phyloP scores from a whole-genome alignment of 495 filamentous ascomycete species.

The Penicillium paxilli region DNA sequence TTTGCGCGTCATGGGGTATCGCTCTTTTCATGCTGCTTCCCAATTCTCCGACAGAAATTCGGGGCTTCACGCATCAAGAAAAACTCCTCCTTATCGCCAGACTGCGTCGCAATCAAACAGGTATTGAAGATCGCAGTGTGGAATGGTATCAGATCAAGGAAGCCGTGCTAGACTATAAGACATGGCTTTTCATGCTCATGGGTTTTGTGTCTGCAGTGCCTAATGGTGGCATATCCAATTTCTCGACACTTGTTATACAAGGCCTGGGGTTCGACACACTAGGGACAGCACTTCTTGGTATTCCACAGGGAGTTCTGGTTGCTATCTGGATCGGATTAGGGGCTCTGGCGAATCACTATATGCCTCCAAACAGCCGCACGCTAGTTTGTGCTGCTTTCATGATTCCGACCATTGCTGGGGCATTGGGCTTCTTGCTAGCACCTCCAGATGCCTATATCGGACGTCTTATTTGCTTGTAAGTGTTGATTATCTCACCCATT shows the following conservation, averaged over 20 bases:
- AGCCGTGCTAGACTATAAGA: constrained; percentile 47
- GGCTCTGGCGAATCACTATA: neutral
- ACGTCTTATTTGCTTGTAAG: neutral
- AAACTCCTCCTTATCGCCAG: constrained; percentile 51
- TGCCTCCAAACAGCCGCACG: neutral
- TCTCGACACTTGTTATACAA: constrained; percentile 57
- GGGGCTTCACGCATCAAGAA: constrained; percentile 42
- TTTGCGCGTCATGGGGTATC: constrained; percentile 38
- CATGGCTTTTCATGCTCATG: constrained; percentile 41
- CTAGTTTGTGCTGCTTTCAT: neutral
- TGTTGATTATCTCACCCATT: neutral
- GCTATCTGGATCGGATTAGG: constrained; percentile 44
- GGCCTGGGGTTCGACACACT: constrained; percentile 54
- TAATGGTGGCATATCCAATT: constrained; percentile 52
- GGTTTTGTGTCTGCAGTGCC: constrained; percentile 37
- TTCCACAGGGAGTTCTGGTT: neutral
- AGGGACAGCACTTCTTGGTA: neutral
- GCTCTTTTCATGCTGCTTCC: constrained; percentile 46
- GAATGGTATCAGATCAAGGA: constrained; percentile 51
- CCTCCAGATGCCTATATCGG: neutral
- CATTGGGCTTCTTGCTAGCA: neutral
- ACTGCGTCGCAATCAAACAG: constrained; percentile 53
- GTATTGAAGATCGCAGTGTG: constrained; percentile 54
- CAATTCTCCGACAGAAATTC: constrained; percentile 36
- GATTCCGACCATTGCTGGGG: neutral